Base-by-base conservation (phyloP, 345 rosid species). In the Populus davidiana region DNA sequence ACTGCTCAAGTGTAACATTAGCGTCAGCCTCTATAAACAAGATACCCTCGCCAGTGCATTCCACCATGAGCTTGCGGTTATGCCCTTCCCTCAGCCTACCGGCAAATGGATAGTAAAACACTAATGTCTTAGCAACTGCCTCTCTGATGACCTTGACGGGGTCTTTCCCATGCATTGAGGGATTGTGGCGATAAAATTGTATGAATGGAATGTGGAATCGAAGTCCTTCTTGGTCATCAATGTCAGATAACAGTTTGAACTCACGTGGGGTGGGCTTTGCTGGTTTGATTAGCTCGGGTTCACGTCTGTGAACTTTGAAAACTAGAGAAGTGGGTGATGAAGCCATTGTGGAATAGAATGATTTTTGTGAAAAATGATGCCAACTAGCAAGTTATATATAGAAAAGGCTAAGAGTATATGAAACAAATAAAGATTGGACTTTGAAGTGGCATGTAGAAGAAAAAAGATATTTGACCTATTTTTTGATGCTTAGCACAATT, bases 1-100 rank as follows among this genome's bases (percentile, higher is more conserved):
- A 80, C 17, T 75, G 49, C 2, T 65, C 47, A n/a, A 80, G 62
- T 52, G 38, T 52, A 39, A 75, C 61, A 29, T 80, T 62, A 8
- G 79, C 83, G 3, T 75, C 83, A 27, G 76, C 83, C 21, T 80
- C 76, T 8, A 75, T 71, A 43, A 75, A 80, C 59, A 80, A 35
- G 16, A 80, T 25, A 64, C 31, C 31, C 31, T 29, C 31, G 31
- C 31, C 31, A 29, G 31, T 29, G 31, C 31, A 29, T 29, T 29
- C 31, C 31, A 29, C 31, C 31, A 29, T 29, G 31, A 29, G 31
- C 31, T 29, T 29, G 31, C 31, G 31, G 31, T 29, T 29, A 29
- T 29, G 31, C 31, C 31, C 31, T 29, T 29, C 31, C 31, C 31
- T 29, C 31, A 29, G 31, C 31, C 31, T 29, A 29, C 31, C 31